A percentile compares a stretch with the other conserved stretches of the same genome.
Evolutionary conservation across 805 yeast species (phyloP).

Genomic region (Kodamaea hsintzibuensis): DNA sequence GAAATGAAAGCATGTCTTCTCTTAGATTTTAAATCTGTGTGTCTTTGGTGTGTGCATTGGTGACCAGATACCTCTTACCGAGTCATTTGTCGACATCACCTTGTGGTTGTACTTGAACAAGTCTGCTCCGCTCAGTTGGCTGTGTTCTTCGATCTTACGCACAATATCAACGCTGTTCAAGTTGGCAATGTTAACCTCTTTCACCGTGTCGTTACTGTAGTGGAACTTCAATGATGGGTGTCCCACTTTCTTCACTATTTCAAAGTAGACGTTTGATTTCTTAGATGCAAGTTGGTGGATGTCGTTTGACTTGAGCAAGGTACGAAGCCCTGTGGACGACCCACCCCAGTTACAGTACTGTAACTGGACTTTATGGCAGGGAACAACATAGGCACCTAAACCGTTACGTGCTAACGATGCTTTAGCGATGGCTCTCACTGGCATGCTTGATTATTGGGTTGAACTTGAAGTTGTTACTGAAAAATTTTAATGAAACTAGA

Average conservation of each 20-base stretch:
- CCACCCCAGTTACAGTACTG: slow-evolving; percentile 97
- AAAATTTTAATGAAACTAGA: not conserved
- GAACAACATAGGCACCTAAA: slow-evolving; percentile 67
- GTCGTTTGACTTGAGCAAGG: slow-evolving; percentile 55
- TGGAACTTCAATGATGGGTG: slow-evolving; percentile 67
- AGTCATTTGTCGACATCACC: slow-evolving; percentile 75
- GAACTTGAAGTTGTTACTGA: too few relatives aligned
- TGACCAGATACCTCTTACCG: slow-evolving; percentile 97
- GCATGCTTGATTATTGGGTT: slow-evolving; percentile 30
- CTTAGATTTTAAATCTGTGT: slow-evolving; percentile 40
- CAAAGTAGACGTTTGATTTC: slow-evolving; percentile 71
- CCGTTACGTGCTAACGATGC: slow-evolving; percentile 72
- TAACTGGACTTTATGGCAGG: slow-evolving; percentile 73
- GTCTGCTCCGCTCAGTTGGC: slow-evolving; percentile 69
- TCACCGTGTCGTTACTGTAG: slow-evolving; percentile 31
- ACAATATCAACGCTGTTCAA: slow-evolving; percentile 60
- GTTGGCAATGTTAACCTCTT: slow-evolving; percentile 74
- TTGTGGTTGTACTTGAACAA: slow-evolving; percentile 64
- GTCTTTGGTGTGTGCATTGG: slow-evolving; percentile 72
- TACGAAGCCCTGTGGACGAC: slow-evolving; percentile 81
- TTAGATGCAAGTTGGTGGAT: slow-evolving; percentile 55
- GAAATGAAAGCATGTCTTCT: too few relatives aligned
- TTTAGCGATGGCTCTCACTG: slow-evolving; percentile 61
- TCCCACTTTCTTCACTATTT: slow-evolving; percentile 68
- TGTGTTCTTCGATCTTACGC: slow-evolving; percentile 61